A percentile compares a stretch with the other conserved stretches of the same genome.
These are phyloP conservation scores for Stephanodiscus triporus DNA, from an alignment of 108 stramenopile genomes.

Conservation along the genomic window DNA sequence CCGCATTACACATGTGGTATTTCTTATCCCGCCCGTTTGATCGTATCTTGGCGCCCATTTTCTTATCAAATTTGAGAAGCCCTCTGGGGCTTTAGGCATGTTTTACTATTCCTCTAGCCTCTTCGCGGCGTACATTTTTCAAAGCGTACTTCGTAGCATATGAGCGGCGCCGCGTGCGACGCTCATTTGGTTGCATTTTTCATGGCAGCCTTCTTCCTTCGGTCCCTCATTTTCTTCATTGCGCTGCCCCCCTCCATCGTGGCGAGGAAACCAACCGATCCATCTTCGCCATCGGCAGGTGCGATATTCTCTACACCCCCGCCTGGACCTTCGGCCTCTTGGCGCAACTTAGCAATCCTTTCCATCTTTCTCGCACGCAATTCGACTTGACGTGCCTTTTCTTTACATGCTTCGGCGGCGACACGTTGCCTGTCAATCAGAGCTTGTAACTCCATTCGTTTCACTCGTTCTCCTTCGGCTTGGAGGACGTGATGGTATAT, in stretches of 20 bases:
- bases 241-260: background rate
- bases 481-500: conserved; percentile 11
- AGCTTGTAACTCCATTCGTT: conserved; percentile 8
- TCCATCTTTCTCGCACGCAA: conserved; percentile 23
- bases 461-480: conserved; percentile 19
- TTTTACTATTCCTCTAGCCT: background rate
- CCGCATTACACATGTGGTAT: background rate
- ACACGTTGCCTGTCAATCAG: background rate
- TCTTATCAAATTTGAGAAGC: background rate
- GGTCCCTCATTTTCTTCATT: conserved; percentile 25
- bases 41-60: background rate
- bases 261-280: background rate
- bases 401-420: background rate
- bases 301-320: background rate
- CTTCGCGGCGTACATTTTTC: background rate
- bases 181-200: conserved; percentile 1
- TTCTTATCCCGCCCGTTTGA: background rate
- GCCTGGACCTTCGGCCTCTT: background rate
- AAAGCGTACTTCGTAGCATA: background rate
- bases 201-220: conserved; percentile 28
- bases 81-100: background rate
- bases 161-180: background rate
- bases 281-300: conserved; percentile 3
- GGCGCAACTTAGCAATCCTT: background rate
- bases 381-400: conserved; percentile 16